These are phyloP conservation scores for Helminthosporium solani DNA, from an alignment of 2,329 filamentous ascomycete genomes.

Conservation along the genomic window DNA sequence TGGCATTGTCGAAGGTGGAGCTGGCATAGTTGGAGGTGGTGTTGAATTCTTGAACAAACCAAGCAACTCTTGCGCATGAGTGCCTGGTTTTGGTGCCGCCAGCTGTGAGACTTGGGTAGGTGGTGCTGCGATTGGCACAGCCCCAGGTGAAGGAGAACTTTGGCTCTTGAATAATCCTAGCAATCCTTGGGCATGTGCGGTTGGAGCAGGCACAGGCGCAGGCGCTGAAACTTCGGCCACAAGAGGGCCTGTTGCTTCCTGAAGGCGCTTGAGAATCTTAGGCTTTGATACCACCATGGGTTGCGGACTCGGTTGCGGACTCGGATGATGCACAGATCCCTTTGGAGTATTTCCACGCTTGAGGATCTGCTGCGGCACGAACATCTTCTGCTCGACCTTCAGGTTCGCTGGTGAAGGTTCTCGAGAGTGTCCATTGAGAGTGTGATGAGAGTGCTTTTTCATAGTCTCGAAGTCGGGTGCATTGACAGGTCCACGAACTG, in stretches of 20 bases:
- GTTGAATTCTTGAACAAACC: conserved; percentile 18
- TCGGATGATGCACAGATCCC: conserved; percentile 6
- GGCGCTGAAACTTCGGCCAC: conserved; percentile 3
- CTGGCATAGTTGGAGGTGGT: conserved; percentile 8
- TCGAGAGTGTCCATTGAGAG: conserved; percentile 25
- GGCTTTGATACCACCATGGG: conserved; percentile 30
- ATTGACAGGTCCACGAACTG: conserved; percentile 45
- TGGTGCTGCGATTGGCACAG: conserved; percentile 10
- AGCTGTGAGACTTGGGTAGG: neutral
- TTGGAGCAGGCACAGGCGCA: conserved; percentile 1
- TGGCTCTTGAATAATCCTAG: conserved; percentile 21
- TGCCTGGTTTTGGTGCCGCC: conserved; percentile 3
- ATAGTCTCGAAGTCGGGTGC: conserved; percentile 45
- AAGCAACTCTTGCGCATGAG: conserved; percentile 10
- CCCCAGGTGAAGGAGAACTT: conserved; percentile 12
- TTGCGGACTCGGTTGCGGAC: conserved; percentile 10
- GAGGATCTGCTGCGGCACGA: conserved; percentile 31
- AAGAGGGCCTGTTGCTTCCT: conserved; percentile 14
- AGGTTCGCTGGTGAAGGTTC: conserved; percentile 30
- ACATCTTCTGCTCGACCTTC: conserved; percentile 17
- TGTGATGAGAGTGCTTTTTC: conserved; percentile 30
- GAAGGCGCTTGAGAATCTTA: conserved; percentile 39
- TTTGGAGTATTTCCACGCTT: conserved; percentile 16
- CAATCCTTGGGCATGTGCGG: conserved; percentile 16
- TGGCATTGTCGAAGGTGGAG: conserved; percentile 12